Percentiles rank a stretch among this genome's conserved stretches.
These are phyloP conservation scores for Hypoxylon sp. DNA, from an alignment of 2,329 filamentous ascomycete genomes.

Conservation along the genomic window DNA sequence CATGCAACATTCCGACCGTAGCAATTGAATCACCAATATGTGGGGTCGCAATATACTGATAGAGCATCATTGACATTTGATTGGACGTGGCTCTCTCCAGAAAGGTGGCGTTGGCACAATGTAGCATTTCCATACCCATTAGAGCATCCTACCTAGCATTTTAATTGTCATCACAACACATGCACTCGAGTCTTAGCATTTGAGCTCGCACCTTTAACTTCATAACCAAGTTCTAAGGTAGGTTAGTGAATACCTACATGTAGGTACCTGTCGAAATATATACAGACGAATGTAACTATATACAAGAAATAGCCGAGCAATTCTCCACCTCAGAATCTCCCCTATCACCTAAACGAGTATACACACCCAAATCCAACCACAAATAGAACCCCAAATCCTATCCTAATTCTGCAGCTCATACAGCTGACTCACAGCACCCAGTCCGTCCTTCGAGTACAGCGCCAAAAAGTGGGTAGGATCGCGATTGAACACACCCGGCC, in stretches of 20 bases:
- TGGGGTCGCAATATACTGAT: neutral
- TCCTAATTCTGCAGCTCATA: slow-evolving; percentile 43
- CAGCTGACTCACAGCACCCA: slow-evolving; percentile 49
- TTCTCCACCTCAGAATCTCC: neutral
- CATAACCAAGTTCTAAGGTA: neutral
- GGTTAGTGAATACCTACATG: neutral
- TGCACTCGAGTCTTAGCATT: neutral
- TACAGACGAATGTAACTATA: slow-evolving; percentile 14
- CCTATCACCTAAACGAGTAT: neutral
- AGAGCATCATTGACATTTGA: neutral
- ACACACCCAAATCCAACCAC: neutral
- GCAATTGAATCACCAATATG: neutral
- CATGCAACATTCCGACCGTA: neutral
- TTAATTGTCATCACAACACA: too few relatives aligned
- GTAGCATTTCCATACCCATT: neutral
- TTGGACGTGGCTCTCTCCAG: neutral
- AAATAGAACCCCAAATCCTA: neutral
- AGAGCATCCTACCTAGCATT: neutral
- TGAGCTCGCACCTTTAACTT: neutral
- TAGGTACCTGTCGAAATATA: slow-evolving; percentile 2
- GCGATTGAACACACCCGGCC: slow-evolving; percentile 53
- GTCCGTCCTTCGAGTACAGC: slow-evolving; percentile 50
- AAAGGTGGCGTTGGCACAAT: neutral
- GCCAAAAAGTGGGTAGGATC: slow-evolving; percentile 51
- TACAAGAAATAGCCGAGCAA: neutral